Conservation (phyloP, 768 basidiomycete species). For the Collybiopsis luxurians region DNA sequence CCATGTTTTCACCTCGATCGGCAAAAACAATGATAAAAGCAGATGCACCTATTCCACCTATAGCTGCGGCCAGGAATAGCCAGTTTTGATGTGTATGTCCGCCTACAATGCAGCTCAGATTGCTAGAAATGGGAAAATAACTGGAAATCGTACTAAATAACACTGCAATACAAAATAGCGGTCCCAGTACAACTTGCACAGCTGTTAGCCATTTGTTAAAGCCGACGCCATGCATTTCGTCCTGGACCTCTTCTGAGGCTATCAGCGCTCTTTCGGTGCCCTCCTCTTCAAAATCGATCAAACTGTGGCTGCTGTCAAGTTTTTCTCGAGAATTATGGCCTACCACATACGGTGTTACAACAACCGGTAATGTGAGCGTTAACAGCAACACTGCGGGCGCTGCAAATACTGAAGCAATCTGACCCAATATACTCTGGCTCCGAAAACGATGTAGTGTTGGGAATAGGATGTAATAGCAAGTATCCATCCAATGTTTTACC, state of each 20-base stretch:
- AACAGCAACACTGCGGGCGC: constrained; percentile 83
- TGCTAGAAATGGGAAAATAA: not conserved
- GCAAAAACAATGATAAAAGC: constrained; percentile 58
- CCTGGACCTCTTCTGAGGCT: constrained; percentile 71
- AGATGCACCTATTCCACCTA: constrained; percentile 54
- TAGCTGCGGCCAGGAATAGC: constrained; percentile 51
- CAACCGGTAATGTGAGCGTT: constrained; percentile 90
- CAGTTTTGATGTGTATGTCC: constrained; percentile 42
- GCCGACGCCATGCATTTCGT: constrained; percentile 60
- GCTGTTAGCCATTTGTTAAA: constrained; percentile 87
- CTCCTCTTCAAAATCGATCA: constrained; percentile 76
- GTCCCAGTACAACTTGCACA: constrained; percentile 78
- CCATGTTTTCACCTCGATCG: constrained; percentile 52
- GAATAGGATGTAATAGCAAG: constrained; percentile 66
- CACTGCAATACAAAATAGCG: constrained; percentile 70
- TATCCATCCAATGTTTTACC: constrained; percentile 30
- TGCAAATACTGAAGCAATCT: constrained; percentile 75
- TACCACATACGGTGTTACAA: constrained; percentile 56
- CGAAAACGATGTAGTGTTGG: constrained; percentile 78
- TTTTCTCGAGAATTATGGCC: constrained; percentile 38
- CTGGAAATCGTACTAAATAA: constrained; percentile 63
- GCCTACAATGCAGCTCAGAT: constrained; percentile 31
- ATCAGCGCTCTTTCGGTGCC: constrained; percentile 65
- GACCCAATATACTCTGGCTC: constrained; percentile 66
- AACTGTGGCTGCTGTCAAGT: constrained; percentile 36